Evolutionary conservation across 2,329 filamentous ascomycete species (phyloP), one percentile per base, ranked within the genome.

Genomic region (Trichoderma endophyticum): DNA sequence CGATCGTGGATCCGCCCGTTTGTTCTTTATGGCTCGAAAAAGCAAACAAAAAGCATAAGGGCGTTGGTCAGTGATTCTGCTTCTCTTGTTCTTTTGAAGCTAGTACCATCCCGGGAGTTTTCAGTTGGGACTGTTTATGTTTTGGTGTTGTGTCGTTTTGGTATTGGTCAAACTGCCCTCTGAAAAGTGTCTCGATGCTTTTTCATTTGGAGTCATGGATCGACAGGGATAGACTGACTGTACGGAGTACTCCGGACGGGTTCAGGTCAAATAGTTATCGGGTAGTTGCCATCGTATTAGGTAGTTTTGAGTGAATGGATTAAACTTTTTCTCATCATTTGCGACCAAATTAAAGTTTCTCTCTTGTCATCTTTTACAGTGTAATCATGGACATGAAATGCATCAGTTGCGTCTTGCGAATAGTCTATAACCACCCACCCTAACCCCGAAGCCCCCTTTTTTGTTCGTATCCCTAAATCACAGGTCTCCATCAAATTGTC

Each of bases 401-500:
- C 36, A 59, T 68, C 64, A 59, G 28, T 21, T 43, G 34, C 62
- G 36, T 67, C 56, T 70, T 62, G 39, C 43, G 39, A 70, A 54
- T 36, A 36, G 48, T 70, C 67, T 70, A 70, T 54, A 61, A 14
- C 12, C 12, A 26, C n/a, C 57, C 18, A 32, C 30, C n/a, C 12
- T 24, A 62, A 26, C 18, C 54, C 54, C 26, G n/a, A 24, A 15
- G 24, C 54, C 54, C 54, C 48, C 15, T 62, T 26, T 48, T 24
- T 51, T n/a, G 21, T 21, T 34, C 18, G n/a, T 34, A 66, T 59
- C 32, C 26, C 54, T 18, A 60, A 34, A 72, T 62, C n/a, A 64
- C 83, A 77, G 73, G 8, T 84, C 84, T 1, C 86, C 86, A 76
- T 98, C 95, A 78, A 92, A 94, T 72, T 90, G 88, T 74, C 96